Evolutionary conservation across 352 stramenopile genomes (phyloP), one percentile per base, ranked within the genome.

Genomic region (Phytophthora hybrid): DNA sequence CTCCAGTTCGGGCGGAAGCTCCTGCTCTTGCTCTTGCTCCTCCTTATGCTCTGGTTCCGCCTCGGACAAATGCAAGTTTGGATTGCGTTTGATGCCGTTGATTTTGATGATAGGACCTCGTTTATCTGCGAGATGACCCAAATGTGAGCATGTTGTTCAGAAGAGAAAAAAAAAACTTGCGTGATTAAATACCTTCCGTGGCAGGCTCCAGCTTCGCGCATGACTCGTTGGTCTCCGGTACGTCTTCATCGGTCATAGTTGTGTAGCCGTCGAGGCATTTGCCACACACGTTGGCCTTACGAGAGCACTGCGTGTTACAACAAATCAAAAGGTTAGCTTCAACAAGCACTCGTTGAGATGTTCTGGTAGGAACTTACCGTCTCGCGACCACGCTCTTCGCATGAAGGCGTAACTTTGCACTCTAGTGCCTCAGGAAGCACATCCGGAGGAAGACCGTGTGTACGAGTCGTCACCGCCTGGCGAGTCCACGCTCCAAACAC

Each of bases 241-340:
- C 9, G 3, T 63, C 57, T 49, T 77, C 51, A 31, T 74, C 60
- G 9, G 41, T 57, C 18, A 51, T 21, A 7, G n/a, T 13, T 13
- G 11, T 52, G 59, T 84, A 93, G 0, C 87, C 88, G 18, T 89
- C 80, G 13, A 90, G 69, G 59, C 88, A 95, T n/a, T 91, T 83
- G 0, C 88, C 88, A 57, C 88, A 95, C 1, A 90, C 61, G 39
- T 94, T 91, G 3, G 81, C 62, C 18, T 76, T 74, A 9, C 69
- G 63, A 6, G 79, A 81, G 57, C 87, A 94, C 77, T 91, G 65
- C 1, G 53, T 9, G 29, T 46, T 16, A 8, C 7, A 61, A 51
- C 18, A 39, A 47, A 39, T 32, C 21, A 47, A 26, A 31, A 16
- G 19, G 19, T 63, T 58, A 37, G 52, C 5, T 32, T 5, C 0